Base-by-base conservation (phyloP, 1,139 yeast genomes). In the Yamadazyma jaroonii region DNA sequence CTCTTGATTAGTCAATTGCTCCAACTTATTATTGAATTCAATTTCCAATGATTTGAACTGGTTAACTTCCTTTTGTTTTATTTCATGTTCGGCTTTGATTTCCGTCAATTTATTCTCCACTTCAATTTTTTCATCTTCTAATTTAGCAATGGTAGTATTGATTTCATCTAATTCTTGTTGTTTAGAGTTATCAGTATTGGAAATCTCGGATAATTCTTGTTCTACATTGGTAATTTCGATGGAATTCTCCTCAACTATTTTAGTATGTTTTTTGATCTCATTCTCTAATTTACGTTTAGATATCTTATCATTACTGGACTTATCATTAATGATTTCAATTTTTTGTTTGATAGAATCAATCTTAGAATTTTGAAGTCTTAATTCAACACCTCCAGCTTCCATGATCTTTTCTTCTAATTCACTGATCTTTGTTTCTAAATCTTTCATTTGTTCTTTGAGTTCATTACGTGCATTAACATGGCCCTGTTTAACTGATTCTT, bases 331-430 rank as follows among this genome's bases (percentile, higher is more conserved):
- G 14, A 84, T 74, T 41, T 83, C 86, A 31, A 86, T 74, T 50
- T 79, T 77, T 49, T 85, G 88, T 34, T 71, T 69, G 28, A 85
- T 68, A 1, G 94, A 84, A 50, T 82, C 92, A 9, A 92, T 96
- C 51, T 81, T 84, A 1, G 94, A 77, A 47, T 81, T 85, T 52
- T 89, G 96, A 44, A 85, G 61, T 40, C 90, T 80, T 46, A 92
- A 70, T 45, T 82, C 82, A 9, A 86, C 83, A 46, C 99, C 99
- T 38, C 99, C 98, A 37, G 89, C 84, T 42, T 85, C 84, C 86
- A 90, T 79, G 26, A 94, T 87, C 53, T 82, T 74, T 40, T 82
- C 87, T 49, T 88, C 90, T 6, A 89, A 62, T 0, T 52, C 67
- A 10, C 72, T 67, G 31, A 90, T 84, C 40, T 74, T 71, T 7